A percentile compares a stretch with the other conserved stretches of the same genome.
These are phyloP conservation scores for button mushroom (Agaricus bisporus) DNA, from an alignment of 768 basidiomycete genomes.

Conservation along the genomic window DNA sequence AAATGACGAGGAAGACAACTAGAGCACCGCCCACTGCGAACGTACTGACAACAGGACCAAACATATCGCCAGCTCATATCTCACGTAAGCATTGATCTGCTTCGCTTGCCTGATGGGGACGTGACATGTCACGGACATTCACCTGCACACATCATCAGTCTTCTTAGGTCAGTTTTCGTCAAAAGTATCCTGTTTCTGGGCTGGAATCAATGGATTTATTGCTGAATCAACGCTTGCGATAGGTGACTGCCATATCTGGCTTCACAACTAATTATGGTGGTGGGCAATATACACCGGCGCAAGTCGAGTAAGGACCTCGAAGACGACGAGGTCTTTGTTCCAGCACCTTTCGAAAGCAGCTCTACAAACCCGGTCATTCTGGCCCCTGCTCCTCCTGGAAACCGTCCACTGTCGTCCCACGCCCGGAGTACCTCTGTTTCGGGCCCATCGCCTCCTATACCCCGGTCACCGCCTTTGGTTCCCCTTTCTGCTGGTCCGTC, in stretches of 20 bases:
- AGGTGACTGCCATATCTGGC: not conserved
- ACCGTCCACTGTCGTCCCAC: slow-evolving; percentile 12
- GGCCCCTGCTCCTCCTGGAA: slow-evolving; percentile 9
- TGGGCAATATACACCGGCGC: slow-evolving; percentile 7
- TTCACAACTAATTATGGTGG: not conserved
- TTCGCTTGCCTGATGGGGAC: not conserved
- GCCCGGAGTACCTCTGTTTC: slow-evolving; percentile 22
- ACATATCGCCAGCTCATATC: too few species aligned
- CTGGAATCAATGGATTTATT: not conserved
- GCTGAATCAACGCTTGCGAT: not conserved
- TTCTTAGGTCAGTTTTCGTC: not conserved
- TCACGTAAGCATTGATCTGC: not conserved
- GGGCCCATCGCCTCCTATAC: slow-evolving; percentile 7
- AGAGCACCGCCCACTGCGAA: too few species aligned
- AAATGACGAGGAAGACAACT: too few species aligned
- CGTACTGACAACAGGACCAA: too few species aligned
- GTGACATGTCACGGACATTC: too few species aligned
- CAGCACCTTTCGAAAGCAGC: not conserved
- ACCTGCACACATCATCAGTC: not conserved
- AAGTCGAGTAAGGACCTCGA: slow-evolving; percentile 12
- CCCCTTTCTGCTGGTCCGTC: slow-evolving; percentile 23
- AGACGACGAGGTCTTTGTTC: slow-evolving; percentile 2
- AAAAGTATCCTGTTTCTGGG: not conserved
- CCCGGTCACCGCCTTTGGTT: slow-evolving; percentile 7
- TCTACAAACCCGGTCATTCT: not conserved